Conservation (phyloP, 164 flowering plant genomes). For the Chimonanthus salicifolius region DNA sequence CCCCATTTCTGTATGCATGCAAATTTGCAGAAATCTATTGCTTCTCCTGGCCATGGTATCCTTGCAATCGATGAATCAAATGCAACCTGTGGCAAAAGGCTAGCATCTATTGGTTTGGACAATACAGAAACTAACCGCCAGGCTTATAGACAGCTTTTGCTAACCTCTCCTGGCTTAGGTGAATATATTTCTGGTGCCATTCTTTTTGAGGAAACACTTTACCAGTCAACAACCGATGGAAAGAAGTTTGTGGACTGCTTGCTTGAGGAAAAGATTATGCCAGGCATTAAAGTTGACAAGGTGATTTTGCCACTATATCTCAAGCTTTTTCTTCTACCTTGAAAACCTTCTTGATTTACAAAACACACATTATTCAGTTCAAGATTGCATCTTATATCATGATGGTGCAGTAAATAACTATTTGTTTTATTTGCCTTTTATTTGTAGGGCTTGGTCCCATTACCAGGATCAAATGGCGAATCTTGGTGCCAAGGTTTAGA, state of each 20-base stretch:
- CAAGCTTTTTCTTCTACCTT: not conserved
- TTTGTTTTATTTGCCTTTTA: slow-evolving; percentile 1
- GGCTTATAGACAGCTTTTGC: slow-evolving; percentile 70
- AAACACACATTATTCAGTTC: not conserved
- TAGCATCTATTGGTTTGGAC: slow-evolving; percentile 74
- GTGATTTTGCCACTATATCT: slow-evolving; percentile 17
- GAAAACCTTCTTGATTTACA: not conserved
- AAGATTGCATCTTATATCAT: not conserved
- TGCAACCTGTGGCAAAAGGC: slow-evolving; percentile 82
- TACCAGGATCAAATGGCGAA: slow-evolving; percentile 84
- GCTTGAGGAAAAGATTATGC: slow-evolving; percentile 59
- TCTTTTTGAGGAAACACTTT: slow-evolving; percentile 85
- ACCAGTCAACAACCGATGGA: slow-evolving; percentile 83
- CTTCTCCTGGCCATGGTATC: slow-evolving; percentile 82
- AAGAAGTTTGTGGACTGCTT: slow-evolving; percentile 75
- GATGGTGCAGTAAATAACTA: not conserved
- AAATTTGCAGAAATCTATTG: slow-evolving; percentile 55
- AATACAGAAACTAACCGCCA: slow-evolving; percentile 76
- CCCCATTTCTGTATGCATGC: slow-evolving; percentile 2
- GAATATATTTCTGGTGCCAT: slow-evolving; percentile 86
- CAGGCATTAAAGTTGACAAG: slow-evolving; percentile 95
- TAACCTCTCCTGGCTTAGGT: slow-evolving; percentile 80
- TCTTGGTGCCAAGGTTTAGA: slow-evolving; percentile 96
- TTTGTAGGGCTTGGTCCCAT: slow-evolving; percentile 75
- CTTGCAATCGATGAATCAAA: slow-evolving; percentile 87